Evolutionary conservation across 2,329 filamentous ascomycete genomes (phyloP).

Genomic region (Cordyceps cateniannulata): DNA sequence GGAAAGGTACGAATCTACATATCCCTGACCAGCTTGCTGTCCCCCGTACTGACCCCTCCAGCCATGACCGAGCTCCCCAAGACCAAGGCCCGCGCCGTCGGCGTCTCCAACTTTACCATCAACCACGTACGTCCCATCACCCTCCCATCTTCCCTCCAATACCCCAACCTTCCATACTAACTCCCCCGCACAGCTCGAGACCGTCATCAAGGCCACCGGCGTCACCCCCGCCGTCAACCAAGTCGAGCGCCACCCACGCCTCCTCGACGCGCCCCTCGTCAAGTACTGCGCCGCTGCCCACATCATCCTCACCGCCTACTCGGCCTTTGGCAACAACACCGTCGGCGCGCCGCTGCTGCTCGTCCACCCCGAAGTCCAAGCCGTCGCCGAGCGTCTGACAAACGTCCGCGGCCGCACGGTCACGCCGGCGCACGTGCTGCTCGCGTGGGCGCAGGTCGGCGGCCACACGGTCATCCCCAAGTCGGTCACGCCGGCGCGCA

Average conservation of each 20-base stretch:
- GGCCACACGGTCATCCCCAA: slow-evolving; percentile 71
- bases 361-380: slow-evolving; percentile 49
- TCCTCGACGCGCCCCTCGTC: slow-evolving; percentile 50
- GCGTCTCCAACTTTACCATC: slow-evolving; percentile 68
- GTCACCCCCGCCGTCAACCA: slow-evolving; percentile 60
- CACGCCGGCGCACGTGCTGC: slow-evolving; percentile 39
- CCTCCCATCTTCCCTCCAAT: too few relatives aligned
- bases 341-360: slow-evolving; percentile 44
- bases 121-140: slow-evolving; percentile 32
- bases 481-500: slow-evolving; percentile 61
- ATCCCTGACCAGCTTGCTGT: too few relatives aligned
- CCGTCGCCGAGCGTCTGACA: slow-evolving; percentile 44
- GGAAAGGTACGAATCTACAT: slow-evolving; percentile 29
- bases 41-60: slow-evolving; percentile 12
- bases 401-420: slow-evolving; percentile 29
- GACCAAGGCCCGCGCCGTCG: slow-evolving; percentile 58
- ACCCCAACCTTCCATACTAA: not conserved
- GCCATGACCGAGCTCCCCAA: slow-evolving; percentile 51
- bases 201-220: slow-evolving; percentile 49
- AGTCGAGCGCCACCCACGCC: slow-evolving; percentile 61
- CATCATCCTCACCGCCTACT: slow-evolving; percentile 63
- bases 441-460: slow-evolving; percentile 52
- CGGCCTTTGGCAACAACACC: slow-evolving; percentile 44
- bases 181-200: slow-evolving; percentile 34
- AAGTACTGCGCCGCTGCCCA: slow-evolving; percentile 55